Evolutionary conservation across 495 filamentous ascomycete species (phyloP).

Genomic region (Aspergillus ostianus): DNA sequence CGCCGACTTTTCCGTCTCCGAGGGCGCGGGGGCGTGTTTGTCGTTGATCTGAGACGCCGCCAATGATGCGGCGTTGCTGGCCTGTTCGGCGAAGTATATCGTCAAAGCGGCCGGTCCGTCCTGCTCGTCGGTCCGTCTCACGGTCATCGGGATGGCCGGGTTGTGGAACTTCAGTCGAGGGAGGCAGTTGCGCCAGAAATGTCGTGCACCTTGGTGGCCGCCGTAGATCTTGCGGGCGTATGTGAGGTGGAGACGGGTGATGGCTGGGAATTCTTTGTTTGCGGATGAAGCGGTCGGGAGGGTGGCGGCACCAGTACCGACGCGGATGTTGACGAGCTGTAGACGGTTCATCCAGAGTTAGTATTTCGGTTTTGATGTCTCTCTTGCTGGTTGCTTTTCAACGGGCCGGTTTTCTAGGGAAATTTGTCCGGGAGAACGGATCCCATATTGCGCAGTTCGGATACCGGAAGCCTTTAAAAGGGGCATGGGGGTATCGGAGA

Average conservation of each 20-base stretch:
- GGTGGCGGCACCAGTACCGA: constrained; percentile 78
- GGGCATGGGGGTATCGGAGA: constrained; percentile 13
- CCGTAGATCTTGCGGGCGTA: constrained; percentile 61
- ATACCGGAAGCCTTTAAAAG: background rate
- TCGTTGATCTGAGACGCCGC: constrained; percentile 30
- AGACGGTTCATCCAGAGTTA: constrained; percentile 12
- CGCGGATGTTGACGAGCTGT: constrained; percentile 68
- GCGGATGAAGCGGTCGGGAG: constrained; percentile 55
- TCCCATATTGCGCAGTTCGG: background rate
- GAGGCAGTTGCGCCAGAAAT: constrained; percentile 84
- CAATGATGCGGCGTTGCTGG: constrained; percentile 32
- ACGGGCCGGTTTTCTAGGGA: background rate
- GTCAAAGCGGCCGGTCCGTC: constrained; percentile 63
- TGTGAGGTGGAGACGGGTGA: constrained; percentile 80
- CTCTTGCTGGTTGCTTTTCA: background rate
- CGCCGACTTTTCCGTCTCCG: constrained; percentile 32
- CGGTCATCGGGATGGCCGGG: constrained; percentile 76
- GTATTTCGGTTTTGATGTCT: background rate
- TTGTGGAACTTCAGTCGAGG: constrained; percentile 93
- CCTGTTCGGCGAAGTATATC: constrained; percentile 62
- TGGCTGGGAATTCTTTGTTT: constrained; percentile 52
- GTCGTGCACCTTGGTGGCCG: constrained; percentile 75
- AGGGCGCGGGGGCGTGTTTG: constrained; percentile 36
- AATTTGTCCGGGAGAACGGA: background rate
- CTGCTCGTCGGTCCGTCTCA: constrained; percentile 61